Evolutionary conservation across 805 yeast species (phyloP), one percentile per base, ranked within the genome.

Genomic region (Lipomyces kockii): DNA sequence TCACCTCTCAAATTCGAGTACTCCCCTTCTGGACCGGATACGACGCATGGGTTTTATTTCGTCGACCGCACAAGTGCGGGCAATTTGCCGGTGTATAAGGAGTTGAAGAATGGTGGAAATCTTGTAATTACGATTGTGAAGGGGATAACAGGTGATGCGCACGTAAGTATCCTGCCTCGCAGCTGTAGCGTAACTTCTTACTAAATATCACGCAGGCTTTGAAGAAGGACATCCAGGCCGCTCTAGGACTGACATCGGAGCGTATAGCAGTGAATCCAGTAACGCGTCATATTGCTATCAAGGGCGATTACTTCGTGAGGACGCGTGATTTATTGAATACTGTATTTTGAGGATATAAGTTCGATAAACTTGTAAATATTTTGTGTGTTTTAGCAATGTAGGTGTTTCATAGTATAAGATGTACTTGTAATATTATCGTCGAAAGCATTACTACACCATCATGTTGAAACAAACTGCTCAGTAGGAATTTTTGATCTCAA

Each of bases 221-320:
- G 43, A 54, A 39, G 39, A 34, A 25, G 25, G 64, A 61, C 49
- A 22, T 61, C 32, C 20, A 20, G 39, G n/a, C 56, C 14, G 64
- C 64, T 6, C 43, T 61, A 52, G 46, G 49, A n/a, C 8, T 61
- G 34, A 20, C 27, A 25, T 12, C 9, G 20, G 57, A n/a, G 3
- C 29, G 34, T 5, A 51, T 60, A 7, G 35, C 22, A n/a, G 37
- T 61, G 46, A 22, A 32, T 22, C 49, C 53, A 35, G 27, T 35
- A 3, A 27, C 53, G 6, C 43, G 39, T 52, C n/a, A 37, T 11
- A 39, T 58, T 7, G 25, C 22, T 20, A 53, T 61, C 22, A 46
- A 29, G 2, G 60, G 60, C 22, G 29, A 29, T 8, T 53, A 69
- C 78, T 43, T 25, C 39, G 61, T 20, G 27, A 37, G 49, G 17